Conservation (phyloP, 2,329 filamentous ascomycete species). For the Paraphoma sp. region DNA sequence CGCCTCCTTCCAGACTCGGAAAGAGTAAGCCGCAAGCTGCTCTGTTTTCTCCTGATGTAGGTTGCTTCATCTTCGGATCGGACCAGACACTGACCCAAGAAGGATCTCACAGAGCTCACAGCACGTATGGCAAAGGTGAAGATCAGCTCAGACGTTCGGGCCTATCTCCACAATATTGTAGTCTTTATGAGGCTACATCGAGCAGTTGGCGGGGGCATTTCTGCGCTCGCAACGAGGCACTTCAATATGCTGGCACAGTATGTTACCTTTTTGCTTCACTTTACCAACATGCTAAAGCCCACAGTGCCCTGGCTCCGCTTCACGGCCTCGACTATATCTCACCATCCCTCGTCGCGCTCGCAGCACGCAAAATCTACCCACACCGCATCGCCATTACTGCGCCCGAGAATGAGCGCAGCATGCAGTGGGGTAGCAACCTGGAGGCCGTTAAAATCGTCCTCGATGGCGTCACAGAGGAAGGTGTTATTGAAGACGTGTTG, state of each 20-base stretch:
- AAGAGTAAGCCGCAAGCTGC: slow-evolving; percentile 27
- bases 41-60: slow-evolving; percentile 55
- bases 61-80: slow-evolving; percentile 9
- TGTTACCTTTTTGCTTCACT: background rate
- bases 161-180: slow-evolving; percentile 87
- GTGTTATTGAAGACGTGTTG: slow-evolving; percentile 66
- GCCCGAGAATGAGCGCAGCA: slow-evolving; percentile 78
- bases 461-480: slow-evolving; percentile 62
- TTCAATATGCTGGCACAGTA: slow-evolving; percentile 71
- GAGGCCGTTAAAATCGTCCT: slow-evolving; percentile 72
- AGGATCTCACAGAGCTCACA: slow-evolving; percentile 66
- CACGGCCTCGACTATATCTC: slow-evolving; percentile 83
- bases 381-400: slow-evolving; percentile 78
- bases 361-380: slow-evolving; percentile 83
- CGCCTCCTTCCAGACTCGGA: slow-evolving; percentile 20
- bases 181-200: slow-evolving; percentile 88
- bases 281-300: slow-evolving; percentile 32
- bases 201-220: slow-evolving; percentile 79
- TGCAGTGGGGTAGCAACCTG: slow-evolving; percentile 89
- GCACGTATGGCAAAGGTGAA: slow-evolving; percentile 65
- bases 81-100: background rate
- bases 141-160: slow-evolving; percentile 76
- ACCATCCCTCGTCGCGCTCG: slow-evolving; percentile 81
- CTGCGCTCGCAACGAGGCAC: slow-evolving; percentile 78
- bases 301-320: slow-evolving; percentile 75